Evolutionary conservation across 2,329 filamentous ascomycete genomes (phyloP), one percentile per base, ranked within the genome.

Genomic region (Dothideomycetidae sp.): DNA sequence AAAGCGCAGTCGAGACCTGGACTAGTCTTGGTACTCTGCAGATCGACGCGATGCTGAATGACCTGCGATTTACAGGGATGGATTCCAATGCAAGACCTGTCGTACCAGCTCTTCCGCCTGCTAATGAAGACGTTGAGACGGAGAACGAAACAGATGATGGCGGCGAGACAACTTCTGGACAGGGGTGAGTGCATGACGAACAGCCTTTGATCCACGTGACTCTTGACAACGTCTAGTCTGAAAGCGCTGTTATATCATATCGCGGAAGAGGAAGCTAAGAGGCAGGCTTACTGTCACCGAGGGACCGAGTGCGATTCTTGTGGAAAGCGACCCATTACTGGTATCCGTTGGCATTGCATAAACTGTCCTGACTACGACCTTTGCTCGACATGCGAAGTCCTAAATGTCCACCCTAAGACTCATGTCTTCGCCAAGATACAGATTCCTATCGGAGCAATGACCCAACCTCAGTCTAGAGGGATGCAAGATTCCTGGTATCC

Each of bases 341-440:
- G 90, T 11, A 80, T 93, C 43, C 75, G 90, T 40, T 98, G 93
- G 62, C 80, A 86, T 42, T 98, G 90, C 59, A 78, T 85, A 49
- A 96, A 98, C 61, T 98, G 90, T 55, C 75, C 82, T 46, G 88
- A 98, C 58, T 96, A 85, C 54, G 90, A 98, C 54, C 73, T 98
- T 2, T 98, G 90, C 63, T 85, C 94, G 53, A 78, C 78, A 5
- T 98, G 90, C 60, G 88, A 98, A 60, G 66, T 70, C 11, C 38
- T 44, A 3, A 46, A 46, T 3, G 58, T 64, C 41, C 88, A 93
- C 53, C 75, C 72, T 51, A 92, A 88, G 56, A 93, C 85, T 1
- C 90, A 98, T 58, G 73, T 96, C 31, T 96, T 98, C 60, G 93
- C 92, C 68, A 96, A 96, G 58, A 81, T 98, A 52, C 78, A 78